Evolutionary conservation across 164 flowering plant genomes (phyloP), one percentile per base, ranked within the genome.

Genomic region (Aristolochia contorta): DNA sequence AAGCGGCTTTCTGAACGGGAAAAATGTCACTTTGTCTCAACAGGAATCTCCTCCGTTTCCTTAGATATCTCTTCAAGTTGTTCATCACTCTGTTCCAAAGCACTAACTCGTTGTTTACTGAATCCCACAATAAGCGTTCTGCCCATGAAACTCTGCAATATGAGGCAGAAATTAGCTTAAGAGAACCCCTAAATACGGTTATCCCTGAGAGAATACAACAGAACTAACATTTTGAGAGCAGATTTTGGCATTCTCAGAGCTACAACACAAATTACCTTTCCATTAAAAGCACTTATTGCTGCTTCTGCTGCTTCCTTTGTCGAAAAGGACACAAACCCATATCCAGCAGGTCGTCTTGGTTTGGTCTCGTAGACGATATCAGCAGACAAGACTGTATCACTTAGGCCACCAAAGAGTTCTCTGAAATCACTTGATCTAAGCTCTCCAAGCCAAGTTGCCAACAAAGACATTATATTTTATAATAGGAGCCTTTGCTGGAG

Each of bases 261-360:
- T 27, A 27, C 3, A 16, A 19, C 19, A 30, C 27, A 16, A 47
- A 59, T 69, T 75, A 91, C 97, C 93, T 88, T 88, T 47, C 87
- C 91, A 62, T 83, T 75, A 50, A 80, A 84, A 46, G 79, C 70
- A 61, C 76, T 54, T 46, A 86, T 76, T 1, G 97, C 94, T 22
- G 75, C 80, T 24, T 83, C 84, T 4, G 90, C 91, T 24, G 75
- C 85, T 50, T 78, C 82, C 71, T 74, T 80, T 23, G 85, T 62
- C 64, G 64, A 56, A 72, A 82, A 88, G 16, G 87, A 69, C 51
- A 91, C 90, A 73, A 85, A 91, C 43, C 97, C 97, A 78, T 86
- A 86, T 0, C 97, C 97, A 41, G 81, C 73, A 0, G 91, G 64
- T 55, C 69, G 76, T 72, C 86, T 78, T 9, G 91, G 84, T 64